phyloP scores from a whole-genome alignment of 768 basidiomycete species.

The Neoboletus subvelutipes region DNA sequence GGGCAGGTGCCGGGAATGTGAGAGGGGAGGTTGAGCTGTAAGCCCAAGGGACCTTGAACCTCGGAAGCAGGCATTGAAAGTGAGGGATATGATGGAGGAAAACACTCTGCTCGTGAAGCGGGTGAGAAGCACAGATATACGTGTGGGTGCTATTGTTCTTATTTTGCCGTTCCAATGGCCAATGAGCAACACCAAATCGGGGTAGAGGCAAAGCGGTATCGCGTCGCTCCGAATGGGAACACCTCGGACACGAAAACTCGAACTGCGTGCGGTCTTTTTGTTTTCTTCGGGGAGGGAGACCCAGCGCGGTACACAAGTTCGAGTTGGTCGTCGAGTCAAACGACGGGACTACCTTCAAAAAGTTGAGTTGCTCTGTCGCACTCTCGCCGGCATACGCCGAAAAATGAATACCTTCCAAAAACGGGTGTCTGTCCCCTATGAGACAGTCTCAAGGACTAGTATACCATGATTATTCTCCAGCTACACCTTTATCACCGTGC shows the following conservation, averaged over 20 bases:
- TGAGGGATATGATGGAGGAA: background rate
- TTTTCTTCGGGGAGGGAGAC: background rate
- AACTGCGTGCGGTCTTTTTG: background rate
- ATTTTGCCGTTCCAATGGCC: slow-evolving; percentile 6
- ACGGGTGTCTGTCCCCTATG: background rate
- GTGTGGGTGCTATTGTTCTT: slow-evolving; percentile 17
- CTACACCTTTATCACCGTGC: background rate
- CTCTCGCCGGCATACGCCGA: slow-evolving; percentile 23
- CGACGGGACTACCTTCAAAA: background rate
- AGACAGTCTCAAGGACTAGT: background rate
- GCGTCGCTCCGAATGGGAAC: background rate
- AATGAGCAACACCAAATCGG: slow-evolving; percentile 21
- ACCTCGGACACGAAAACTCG: slow-evolving; percentile 1
- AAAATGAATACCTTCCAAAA: slow-evolving; percentile 10
- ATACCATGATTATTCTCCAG: no score
- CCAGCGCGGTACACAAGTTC: slow-evolving; percentile 2
- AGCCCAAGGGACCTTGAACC: slow-evolving; percentile 22
- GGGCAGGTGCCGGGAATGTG: slow-evolving; percentile 11
- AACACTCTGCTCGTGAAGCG: background rate
- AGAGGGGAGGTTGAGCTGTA: slow-evolving; percentile 18
- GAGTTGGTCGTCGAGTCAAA: slow-evolving; percentile 9
- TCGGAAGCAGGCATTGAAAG: slow-evolving; percentile 22
- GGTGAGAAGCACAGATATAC: background rate
- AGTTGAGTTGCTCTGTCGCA: slow-evolving; percentile 14
- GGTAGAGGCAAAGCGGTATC: slow-evolving; percentile 7